Evolutionary conservation across 495 filamentous ascomycete species (phyloP), one percentile per base, ranked within the genome.

Genomic region (Aspergillus haitiensis): DNA sequence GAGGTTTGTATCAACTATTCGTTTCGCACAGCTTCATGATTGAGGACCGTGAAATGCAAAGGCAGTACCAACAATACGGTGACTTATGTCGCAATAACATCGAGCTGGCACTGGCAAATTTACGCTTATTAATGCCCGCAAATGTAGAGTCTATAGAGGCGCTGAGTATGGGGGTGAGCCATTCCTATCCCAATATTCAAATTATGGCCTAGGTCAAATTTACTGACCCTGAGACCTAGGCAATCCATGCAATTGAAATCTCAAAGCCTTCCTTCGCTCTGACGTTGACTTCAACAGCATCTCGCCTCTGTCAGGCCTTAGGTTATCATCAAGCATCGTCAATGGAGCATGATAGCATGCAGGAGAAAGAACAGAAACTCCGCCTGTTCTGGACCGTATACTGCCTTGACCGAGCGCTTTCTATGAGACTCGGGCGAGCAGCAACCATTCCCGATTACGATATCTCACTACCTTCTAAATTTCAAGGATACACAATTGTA

Each of bases 351-450:
- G 79, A 83, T 42, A 69, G 60, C 4, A 58, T 61, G 0, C 49
- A 67, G 21, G 68, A 75, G 32, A 72, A 70, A 31, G 69, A 77
- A 7, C 58, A 75, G 34, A 75, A 72, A 34, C 67, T 71, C 11
- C 48, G 49, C 21, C 60, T 87, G 9, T 90, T 90, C 65, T 90
- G 86, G 86, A 78, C 82, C 15, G 69, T 80, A 4, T 88, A 89
- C 61, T 78, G 81, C 32, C 67, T 86, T 7, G 79, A 88, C 59
- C 86, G 82, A 59, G 77, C 76, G 11, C 70, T 90, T 21, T 82
- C 86, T 0, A 71, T 90, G n/a, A 81, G 86, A 6, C 71, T 88
- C 11, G 86, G 87, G 2, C 82, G 85, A 6, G 81, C 85, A 0
- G 81, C 84, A 0, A 71, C 76, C 5, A 78, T 88, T 33, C 84